Evolutionary conservation across 306 rosid species (phyloP).

Genomic region (Coriaria nepalensis): DNA sequence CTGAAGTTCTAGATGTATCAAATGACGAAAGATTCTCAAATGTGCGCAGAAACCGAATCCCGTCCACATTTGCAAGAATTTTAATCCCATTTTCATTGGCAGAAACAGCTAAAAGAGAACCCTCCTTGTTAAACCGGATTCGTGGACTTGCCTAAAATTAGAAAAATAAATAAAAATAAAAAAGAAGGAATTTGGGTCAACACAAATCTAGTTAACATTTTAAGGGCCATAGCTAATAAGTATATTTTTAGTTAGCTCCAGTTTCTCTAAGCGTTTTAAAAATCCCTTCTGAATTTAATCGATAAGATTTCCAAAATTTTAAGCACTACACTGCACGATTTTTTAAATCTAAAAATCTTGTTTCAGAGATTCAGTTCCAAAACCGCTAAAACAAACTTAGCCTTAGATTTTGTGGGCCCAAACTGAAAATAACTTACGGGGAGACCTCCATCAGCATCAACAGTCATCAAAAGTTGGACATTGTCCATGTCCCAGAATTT

Average conservation of each 20-base stretch:
- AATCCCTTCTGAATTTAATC: too few species aligned
- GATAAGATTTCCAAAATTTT: too few species aligned
- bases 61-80: slow-evolving; percentile 22
- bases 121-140: slow-evolving; percentile 35
- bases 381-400: too few species aligned
- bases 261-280: too few species aligned
- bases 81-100: slow-evolving; percentile 29
- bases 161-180: neutral
- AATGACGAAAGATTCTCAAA: slow-evolving; percentile 2
- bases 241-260: too few species aligned
- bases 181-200: neutral
- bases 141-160: slow-evolving; percentile 25
- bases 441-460: slow-evolving; percentile 20
- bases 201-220: neutral
- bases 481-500: slow-evolving; percentile 42
- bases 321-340: too few species aligned
- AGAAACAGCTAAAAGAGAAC: slow-evolving; percentile 33
- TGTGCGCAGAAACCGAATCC: neutral
- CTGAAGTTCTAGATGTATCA: slow-evolving; percentile 4
- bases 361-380: too few species aligned
- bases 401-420: too few species aligned
- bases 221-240: too few species aligned
- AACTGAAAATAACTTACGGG: slow-evolving; percentile 8
- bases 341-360: too few species aligned
- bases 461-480: slow-evolving; percentile 11